Evolutionary conservation across 2,329 filamentous ascomycete species (phyloP).

Genomic region (Fulvia fulva): DNA sequence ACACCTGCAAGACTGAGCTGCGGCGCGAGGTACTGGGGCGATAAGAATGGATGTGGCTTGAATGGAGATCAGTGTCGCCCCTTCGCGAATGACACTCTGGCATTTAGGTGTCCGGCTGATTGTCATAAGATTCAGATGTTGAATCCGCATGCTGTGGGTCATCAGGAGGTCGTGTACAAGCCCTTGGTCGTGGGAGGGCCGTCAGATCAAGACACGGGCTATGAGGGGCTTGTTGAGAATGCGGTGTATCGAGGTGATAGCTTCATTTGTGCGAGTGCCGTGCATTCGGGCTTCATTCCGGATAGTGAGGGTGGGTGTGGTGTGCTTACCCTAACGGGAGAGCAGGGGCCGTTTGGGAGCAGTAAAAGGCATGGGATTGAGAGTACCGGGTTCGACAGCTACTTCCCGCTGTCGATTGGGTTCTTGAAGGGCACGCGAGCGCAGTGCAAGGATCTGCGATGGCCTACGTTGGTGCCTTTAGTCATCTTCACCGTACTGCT

Average conservation of each 20-base stretch:
- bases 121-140: constrained; percentile 63
- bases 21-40: constrained; percentile 63
- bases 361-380: constrained; percentile 68
- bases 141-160: constrained; percentile 72
- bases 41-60: constrained; percentile 68
- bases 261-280: constrained; percentile 78
- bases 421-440: constrained; percentile 65
- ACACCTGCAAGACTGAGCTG: constrained; percentile 63
- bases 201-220: constrained; percentile 31
- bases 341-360: constrained; percentile 59
- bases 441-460: constrained; percentile 71
- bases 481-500: constrained; percentile 72
- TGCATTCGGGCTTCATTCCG: constrained; percentile 75
- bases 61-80: constrained; percentile 72
- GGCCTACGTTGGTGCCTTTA: constrained; percentile 78
- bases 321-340: constrained; percentile 69
- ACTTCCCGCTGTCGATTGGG: constrained; percentile 81
- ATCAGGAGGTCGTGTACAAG: constrained; percentile 56
- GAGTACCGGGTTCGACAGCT: constrained; percentile 76
- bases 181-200: constrained; percentile 54
- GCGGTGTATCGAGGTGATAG: constrained; percentile 83
- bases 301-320: constrained; percentile 74
- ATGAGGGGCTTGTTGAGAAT: constrained; percentile 38
- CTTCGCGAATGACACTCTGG: constrained; percentile 64
- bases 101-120: constrained; percentile 71